phyloP scores from a whole-genome alignment of 306 rosid genomes.

The Fragaria nilgerrensis region DNA sequence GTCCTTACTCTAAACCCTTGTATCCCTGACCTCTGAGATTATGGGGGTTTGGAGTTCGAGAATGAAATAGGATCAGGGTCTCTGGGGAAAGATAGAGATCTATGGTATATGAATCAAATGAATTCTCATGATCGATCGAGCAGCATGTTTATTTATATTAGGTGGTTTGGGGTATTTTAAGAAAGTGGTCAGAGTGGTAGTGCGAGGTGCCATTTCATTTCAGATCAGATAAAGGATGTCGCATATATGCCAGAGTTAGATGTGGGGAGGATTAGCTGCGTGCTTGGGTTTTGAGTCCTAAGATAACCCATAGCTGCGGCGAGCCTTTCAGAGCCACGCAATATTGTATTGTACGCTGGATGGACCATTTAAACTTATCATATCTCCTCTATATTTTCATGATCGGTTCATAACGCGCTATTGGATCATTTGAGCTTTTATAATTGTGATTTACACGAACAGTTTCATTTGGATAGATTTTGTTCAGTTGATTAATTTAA shows the following conservation, averaged over 20 bases:
- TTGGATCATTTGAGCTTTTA: too few species aligned
- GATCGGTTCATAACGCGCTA: neutral
- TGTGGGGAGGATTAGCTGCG: neutral
- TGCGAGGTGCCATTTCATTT: neutral
- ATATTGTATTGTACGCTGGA: neutral
- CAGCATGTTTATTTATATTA: neutral
- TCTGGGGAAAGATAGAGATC: neutral
- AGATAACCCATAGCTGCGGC: neutral
- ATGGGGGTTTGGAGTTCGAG: neutral
- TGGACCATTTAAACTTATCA: neutral
- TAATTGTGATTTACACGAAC: too few species aligned
- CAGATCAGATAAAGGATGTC: neutral
- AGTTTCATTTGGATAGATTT: too few species aligned
- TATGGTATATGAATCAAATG: neutral
- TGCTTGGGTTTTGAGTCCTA: neutral
- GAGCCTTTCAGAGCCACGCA: neutral
- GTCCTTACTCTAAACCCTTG: neutral
- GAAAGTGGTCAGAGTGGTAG: neutral
- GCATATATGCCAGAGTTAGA: neutral
- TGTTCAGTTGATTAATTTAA: too few species aligned
- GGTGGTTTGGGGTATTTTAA: neutral
- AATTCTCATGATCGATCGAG: neutral
- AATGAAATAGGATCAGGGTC: neutral
- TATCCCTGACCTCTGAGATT: neutral
- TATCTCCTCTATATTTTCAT: neutral